Conservation (phyloP, 805 yeast genomes). For the Yarrowia sp. region DNA sequence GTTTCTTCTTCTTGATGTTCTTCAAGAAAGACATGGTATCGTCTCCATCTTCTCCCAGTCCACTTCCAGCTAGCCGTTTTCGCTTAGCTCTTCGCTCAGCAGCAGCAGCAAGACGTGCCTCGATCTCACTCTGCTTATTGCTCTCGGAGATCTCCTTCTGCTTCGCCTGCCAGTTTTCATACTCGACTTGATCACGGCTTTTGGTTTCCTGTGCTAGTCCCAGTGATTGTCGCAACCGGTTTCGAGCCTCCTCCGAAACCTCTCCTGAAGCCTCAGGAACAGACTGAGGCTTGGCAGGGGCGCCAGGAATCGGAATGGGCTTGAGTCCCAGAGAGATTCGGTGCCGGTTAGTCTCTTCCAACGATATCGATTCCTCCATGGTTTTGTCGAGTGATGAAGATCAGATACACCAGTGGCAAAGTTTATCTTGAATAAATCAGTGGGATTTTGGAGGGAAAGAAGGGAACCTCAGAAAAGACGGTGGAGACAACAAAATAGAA, state of each 20-base stretch:
- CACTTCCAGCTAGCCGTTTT: conserved; percentile 45
- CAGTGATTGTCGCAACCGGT: conserved; percentile 57
- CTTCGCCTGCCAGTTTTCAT: conserved; percentile 49
- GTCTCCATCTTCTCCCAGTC: conserved; percentile 45
- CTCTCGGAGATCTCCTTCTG: conserved; percentile 26
- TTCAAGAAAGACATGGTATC: conserved; percentile 56
- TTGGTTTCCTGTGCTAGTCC: conserved; percentile 59
- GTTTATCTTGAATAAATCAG: not conserved
- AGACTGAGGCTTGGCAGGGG: not conserved
- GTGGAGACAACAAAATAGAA: no score
- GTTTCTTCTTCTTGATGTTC: conserved; percentile 48
- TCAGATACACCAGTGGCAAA: not conserved
- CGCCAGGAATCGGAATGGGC: conserved; percentile 52
- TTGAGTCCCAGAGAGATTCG: conserved; percentile 61
- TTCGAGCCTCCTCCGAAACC: conserved; percentile 61
- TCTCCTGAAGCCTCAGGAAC: not conserved
- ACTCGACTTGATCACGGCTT: conserved; percentile 51
- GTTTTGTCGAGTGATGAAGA: conserved; percentile 16
- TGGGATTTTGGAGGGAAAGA: no score
- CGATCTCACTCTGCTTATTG: conserved; percentile 16
- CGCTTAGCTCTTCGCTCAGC: conserved; percentile 30
- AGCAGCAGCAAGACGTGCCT: conserved; percentile 15
- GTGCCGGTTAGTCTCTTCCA: conserved; percentile 65
- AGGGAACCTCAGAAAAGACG: not conserved
- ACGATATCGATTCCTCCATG: conserved; percentile 45